phyloP scores from a whole-genome alignment of 176 grass and related monocot species.

The Oryza rufipogon region DNA sequence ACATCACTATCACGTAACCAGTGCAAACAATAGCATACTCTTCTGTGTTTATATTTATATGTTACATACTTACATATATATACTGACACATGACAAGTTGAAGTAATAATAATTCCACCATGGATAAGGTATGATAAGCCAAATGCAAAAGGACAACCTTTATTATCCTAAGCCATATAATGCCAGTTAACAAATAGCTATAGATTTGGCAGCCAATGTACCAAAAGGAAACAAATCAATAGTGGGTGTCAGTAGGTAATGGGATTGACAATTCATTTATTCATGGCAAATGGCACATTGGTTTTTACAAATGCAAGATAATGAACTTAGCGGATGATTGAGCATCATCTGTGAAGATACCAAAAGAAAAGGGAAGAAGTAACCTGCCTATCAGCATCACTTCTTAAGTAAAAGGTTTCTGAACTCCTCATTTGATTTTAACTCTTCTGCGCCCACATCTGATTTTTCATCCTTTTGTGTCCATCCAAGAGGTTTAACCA shows the following conservation, averaged over 20 bases:
- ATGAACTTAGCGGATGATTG: background rate
- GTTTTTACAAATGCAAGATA: slow-evolving; percentile 20
- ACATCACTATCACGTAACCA: background rate
- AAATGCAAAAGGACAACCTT: background rate
- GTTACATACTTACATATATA: background rate
- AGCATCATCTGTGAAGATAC: background rate
- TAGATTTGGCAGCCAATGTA: background rate
- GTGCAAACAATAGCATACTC: background rate
- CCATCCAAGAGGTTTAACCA: slow-evolving; percentile 74
- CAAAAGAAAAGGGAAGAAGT: background rate
- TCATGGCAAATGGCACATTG: background rate
- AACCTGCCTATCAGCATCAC: slow-evolving; percentile 46
- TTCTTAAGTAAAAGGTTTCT: slow-evolving; percentile 89
- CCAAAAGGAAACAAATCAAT: slow-evolving; percentile 5
- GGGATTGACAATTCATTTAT: background rate
- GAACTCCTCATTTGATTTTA: slow-evolving; percentile 92
- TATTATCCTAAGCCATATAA: background rate
- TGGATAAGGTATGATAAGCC: slow-evolving; percentile 6
- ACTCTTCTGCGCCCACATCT: slow-evolving; percentile 52
- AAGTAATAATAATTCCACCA: background rate
- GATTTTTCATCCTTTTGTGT: slow-evolving; percentile 60
- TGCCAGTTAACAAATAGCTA: slow-evolving; percentile 25
- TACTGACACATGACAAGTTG: background rate
- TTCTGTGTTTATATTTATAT: background rate
- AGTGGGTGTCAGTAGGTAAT: background rate